Base-by-base conservation (phyloP, 768 basidiomycete genomes). In the Mycena venus region DNA sequence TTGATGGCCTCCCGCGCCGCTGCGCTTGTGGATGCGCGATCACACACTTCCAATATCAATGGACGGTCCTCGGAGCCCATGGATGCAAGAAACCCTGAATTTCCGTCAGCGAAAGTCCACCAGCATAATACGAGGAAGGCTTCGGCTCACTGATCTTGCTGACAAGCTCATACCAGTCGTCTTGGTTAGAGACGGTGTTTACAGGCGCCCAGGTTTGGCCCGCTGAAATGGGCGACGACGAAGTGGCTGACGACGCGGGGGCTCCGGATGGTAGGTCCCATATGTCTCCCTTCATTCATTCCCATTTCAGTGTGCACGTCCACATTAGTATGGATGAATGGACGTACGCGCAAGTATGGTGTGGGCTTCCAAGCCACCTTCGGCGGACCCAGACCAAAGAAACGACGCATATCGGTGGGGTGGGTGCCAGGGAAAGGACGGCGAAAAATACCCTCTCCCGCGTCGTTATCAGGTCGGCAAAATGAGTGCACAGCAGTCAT, bases 61-160 rank as follows among this genome's bases (percentile, higher is more conserved):
- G 65, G 72, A 4, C 75, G 72, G 38, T 77, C 75, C 44, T 77
- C 75, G 6, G 69, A 49, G 8, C 75, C 75, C 69, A 71, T 73
- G 5, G 68, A 71, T 4, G 68, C 27, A 29, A 76, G 75, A n/a
- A 70, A 67, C 25, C 69, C 74, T 75, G 63, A 7, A 44, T n/a
- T 17, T 10, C 23, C 2, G 2, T 31, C 25, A 34, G 19, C 0
- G 34, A 23, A 8, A 59, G 19, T 12, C n/a, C n/a, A n/a, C n/a
- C n/a, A n/a, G 25, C 6, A 9, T n/a, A 31, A 10, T 15, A 5
- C 0, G 11, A 11, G 9, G 25, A 27, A n/a, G 8, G 15, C 17
- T 9, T 21, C 27, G 21, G 64, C 74, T 47, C 55, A 75, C 75
- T 15, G 17, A 77, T 77, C 27, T 58, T 66, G 36, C 71, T 64